Percentiles rank a stretch among this genome's conserved stretches.
These are phyloP conservation scores for Alternaria novae-zelandiae DNA, from an alignment of 2,329 filamentous ascomycete genomes.

Conservation along the genomic window DNA sequence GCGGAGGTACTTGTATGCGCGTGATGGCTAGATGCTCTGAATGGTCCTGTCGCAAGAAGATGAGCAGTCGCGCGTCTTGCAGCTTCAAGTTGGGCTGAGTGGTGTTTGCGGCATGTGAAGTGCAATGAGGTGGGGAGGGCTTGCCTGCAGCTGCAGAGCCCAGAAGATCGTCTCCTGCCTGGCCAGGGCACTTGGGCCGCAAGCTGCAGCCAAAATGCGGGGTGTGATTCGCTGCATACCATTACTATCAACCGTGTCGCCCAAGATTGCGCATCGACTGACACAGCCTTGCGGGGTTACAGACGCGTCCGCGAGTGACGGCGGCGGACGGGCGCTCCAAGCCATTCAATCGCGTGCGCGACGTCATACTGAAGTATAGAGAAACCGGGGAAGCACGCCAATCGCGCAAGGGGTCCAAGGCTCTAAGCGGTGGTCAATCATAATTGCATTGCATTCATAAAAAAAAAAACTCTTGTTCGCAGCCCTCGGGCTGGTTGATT, in stretches of 20 bases:
- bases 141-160: constrained; percentile 12
- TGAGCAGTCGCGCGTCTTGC: neutral
- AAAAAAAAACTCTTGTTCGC: neutral
- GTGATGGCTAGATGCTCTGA: neutral
- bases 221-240: constrained; percentile 30
- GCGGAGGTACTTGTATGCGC: neutral
- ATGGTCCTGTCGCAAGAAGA: neutral
- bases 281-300: constrained; percentile 19
- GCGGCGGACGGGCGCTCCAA: constrained; percentile 14
- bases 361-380: constrained; percentile 21
- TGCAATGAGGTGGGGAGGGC: constrained; percentile 23
- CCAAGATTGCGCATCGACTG: constrained; percentile 7
- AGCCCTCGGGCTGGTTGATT: neutral
- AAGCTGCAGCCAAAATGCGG: constrained; percentile 21
- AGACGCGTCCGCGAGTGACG: neutral
- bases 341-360: constrained; percentile 16
- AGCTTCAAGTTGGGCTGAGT: constrained; percentile 1
- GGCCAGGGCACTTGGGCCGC: constrained; percentile 22
- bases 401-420: constrained; percentile 18
- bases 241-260: constrained; percentile 17
- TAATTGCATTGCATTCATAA: constrained; percentile 6
- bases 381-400: constrained; percentile 11
- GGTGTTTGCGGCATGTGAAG: constrained; percentile 10
- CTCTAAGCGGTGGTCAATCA: neutral
- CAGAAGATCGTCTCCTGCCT: constrained; percentile 5